Percentiles rank a stretch among this genome's conserved stretches.
Evolutionary conservation across 257 asterid species (phyloP).

Genomic region (Salvia hispanica): DNA sequence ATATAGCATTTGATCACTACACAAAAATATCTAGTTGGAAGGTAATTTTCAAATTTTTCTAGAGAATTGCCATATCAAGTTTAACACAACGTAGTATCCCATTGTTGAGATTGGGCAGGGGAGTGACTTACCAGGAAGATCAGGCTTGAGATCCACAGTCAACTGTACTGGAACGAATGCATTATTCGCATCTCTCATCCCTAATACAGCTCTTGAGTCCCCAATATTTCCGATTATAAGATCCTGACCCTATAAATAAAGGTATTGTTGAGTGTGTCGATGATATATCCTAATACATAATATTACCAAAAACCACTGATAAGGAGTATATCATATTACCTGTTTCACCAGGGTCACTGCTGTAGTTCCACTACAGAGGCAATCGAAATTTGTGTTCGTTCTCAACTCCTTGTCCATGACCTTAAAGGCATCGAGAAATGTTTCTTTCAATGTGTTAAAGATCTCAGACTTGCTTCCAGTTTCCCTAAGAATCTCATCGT

Average conservation of each 20-base stretch:
- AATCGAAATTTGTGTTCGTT: slow-evolving; percentile 61
- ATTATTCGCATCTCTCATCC: slow-evolving; percentile 59
- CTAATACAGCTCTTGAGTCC: slow-evolving; percentile 88
- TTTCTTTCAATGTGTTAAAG: slow-evolving; percentile 58
- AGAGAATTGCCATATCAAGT: not conserved
- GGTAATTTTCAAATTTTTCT: not conserved
- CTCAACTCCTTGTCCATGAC: slow-evolving; percentile 84
- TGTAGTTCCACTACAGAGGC: slow-evolving; percentile 90
- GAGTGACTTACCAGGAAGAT: slow-evolving; percentile 64
- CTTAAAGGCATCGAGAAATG: slow-evolving; percentile 72
- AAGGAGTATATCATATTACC: slow-evolving; percentile 39
- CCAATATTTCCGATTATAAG: slow-evolving; percentile 79
- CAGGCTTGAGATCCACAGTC: slow-evolving; percentile 92
- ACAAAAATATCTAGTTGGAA: slow-evolving; percentile 1
- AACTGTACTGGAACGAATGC: slow-evolving; percentile 65
- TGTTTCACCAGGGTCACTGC: slow-evolving; percentile 83
- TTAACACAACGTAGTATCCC: not conserved
- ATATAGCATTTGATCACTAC: not conserved
- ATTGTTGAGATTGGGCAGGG: not conserved
- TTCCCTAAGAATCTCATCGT: slow-evolving; percentile 56
- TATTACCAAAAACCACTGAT: slow-evolving; percentile 17
- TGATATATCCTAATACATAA: slow-evolving; percentile 14
- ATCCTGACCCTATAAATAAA: slow-evolving; percentile 60
- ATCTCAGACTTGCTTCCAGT: slow-evolving; percentile 48
- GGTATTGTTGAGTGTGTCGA: slow-evolving; percentile 13